Conservation (phyloP, 179 eudicot species). For the Heliamphora pulchella region DNA sequence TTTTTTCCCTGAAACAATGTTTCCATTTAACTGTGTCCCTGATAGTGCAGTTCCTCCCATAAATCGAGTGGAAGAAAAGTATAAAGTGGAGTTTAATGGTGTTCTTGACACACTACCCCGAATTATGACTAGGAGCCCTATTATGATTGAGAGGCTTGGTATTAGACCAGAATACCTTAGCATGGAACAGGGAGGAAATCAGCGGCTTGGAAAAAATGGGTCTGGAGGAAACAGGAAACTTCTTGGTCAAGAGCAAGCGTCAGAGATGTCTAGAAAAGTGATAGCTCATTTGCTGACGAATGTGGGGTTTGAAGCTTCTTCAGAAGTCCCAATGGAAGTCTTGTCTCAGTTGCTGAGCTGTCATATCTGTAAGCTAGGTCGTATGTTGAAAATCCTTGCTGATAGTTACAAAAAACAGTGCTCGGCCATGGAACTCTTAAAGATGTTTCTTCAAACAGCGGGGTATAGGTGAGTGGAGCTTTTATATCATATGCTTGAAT, state of each 20-base stretch:
- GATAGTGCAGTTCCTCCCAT: conserved; percentile 60
- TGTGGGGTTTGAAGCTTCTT: conserved; percentile 70
- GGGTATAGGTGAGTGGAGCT: conserved; percentile 57
- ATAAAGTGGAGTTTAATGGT: conserved; percentile 54
- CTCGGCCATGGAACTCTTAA: conserved; percentile 73
- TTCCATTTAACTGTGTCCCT: conserved; percentile 72
- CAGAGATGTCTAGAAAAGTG: conserved; percentile 61
- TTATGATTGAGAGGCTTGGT: conserved; percentile 95
- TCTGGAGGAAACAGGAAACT: conserved; percentile 43
- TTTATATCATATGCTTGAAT: conserved; percentile 10
- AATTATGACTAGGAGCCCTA: conserved; percentile 60
- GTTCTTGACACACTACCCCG: conserved; percentile 81
- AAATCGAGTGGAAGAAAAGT: conserved; percentile 29
- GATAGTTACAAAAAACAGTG: conserved; percentile 85
- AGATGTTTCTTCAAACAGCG: conserved; percentile 78
- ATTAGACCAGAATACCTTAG: conserved; percentile 73
- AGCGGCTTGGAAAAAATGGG: conserved; percentile 44
- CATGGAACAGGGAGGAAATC: conserved; percentile 62
- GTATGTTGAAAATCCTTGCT: conserved; percentile 62
- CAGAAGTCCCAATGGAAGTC: conserved; percentile 63
- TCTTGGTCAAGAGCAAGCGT: conserved; percentile 64
- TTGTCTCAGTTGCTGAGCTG: conserved; percentile 71
- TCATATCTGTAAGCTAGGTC: conserved; percentile 73
- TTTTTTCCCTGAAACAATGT: conserved; percentile 87
- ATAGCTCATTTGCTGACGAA: conserved; percentile 48